Percentiles rank a stretch among this genome's conserved stretches.
Evolutionary conservation across 1,284 basidiomycete species (phyloP).

Genomic region (Moesziomyces sp.): DNA sequence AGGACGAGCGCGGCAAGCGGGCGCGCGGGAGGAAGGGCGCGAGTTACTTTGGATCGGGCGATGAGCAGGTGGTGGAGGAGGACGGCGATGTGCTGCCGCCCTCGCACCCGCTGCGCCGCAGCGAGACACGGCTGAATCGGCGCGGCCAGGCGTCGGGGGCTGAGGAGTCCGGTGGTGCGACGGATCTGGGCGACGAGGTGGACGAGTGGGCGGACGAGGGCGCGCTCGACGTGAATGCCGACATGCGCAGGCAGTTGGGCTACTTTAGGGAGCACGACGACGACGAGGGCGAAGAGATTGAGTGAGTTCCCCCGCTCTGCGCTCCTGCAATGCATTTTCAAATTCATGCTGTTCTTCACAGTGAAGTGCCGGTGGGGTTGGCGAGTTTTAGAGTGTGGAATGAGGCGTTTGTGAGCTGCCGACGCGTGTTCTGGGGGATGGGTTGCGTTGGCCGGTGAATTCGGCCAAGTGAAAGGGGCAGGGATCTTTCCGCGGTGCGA

Average conservation of each 20-base stretch:
- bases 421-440: no score
- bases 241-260: conserved; percentile 34
- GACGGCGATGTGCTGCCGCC: conserved; percentile 39
- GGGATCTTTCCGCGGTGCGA: no score
- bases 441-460: no score
- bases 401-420: no score
- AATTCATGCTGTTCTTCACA: no score
- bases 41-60: conserved; percentile 37
- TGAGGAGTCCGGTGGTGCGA: conserved; percentile 25
- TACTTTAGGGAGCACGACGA: conserved; percentile 33
- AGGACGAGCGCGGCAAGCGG: conserved; percentile 31
- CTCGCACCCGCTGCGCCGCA: conserved; percentile 38
- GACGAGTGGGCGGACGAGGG: conserved; percentile 36
- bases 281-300: conserved; percentile 16
- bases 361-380: no score
- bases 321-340: no score
- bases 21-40: conserved; percentile 3
- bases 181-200: conserved; percentile 39
- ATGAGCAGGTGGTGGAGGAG: conserved; percentile 39
- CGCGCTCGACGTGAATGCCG: conserved; percentile 16
- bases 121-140: conserved; percentile 34
- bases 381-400: no score
- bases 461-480: no score
- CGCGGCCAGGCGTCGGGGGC: conserved; percentile 21
- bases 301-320: no score